Base-by-base conservation (phyloP, 495 filamentous ascomycete genomes). In the Parathielavia appendiculata region DNA sequence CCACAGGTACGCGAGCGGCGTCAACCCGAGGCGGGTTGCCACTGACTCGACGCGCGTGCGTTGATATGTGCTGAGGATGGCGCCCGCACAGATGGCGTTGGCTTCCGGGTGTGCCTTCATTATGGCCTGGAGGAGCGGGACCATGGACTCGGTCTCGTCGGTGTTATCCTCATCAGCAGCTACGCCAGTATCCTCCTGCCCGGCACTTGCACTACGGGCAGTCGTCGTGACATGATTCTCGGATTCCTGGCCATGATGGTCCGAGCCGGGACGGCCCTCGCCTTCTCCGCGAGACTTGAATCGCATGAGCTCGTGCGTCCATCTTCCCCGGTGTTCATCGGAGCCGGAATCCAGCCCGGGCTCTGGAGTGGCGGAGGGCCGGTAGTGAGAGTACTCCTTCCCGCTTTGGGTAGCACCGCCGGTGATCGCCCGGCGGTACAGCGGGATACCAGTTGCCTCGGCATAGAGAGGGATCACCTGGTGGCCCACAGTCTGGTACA, bases 401-500 rank as follows among this genome's bases (percentile, higher is more conserved):
- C 76, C 74, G 13, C 79, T 78, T 64, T 91, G 83, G 20, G 87
- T 76, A 0, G 88, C 87, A 3, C 68, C 72, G 40, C 90, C 92
- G 4, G 62, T 63, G 67, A 97, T 97, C 20, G 80, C 73, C 48
- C 79, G 81, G 14, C 92, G 84, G 69, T 91, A 95, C 1, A 96
- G 77, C 11, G 92, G 92, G 34, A 96, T 73, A 2, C 76, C 79
- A 4, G 96, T 83, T 2, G 89, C 90, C 34, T 80, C 63, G 58
- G 85, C 83, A 69, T 96, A 97, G 19, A 95, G 80, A 7, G 92
- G 93, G 49, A 97, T 87, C 19, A 97, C 73, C 52, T 78, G 77
- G 73, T 97, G 92, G 40, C 93, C 93, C 51, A 95, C 88, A 1
- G 95, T 97, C 76, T 98, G 93, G 79, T 97, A 98, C 93, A 98